Percentiles rank a stretch among this genome's conserved stretches.
phyloP scores from a whole-genome alignment of 2,329 filamentous ascomycete species.

The Fusarium piperis region DNA sequence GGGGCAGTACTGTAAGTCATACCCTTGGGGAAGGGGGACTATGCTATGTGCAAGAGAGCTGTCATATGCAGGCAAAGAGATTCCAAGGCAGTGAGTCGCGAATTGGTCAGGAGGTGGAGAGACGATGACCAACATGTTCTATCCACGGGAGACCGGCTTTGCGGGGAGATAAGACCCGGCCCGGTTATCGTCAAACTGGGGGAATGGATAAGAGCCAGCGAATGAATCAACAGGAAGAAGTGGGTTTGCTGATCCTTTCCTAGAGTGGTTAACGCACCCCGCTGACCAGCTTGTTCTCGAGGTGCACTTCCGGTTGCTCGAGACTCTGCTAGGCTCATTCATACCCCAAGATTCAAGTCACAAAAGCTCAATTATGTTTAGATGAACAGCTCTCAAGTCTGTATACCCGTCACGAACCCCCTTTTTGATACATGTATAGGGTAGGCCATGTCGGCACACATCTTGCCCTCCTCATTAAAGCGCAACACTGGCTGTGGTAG shows the following conservation, averaged over 20 bases:
- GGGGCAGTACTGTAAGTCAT: not conserved
- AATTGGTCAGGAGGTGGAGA: not conserved
- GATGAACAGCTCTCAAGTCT: too few relatives aligned
- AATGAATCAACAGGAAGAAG: not conserved
- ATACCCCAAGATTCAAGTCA: too few relatives aligned
- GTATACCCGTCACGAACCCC: too few relatives aligned
- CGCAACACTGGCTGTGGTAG: not conserved
- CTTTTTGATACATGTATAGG: not conserved
- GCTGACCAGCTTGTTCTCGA: not conserved
- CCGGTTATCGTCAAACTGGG: not conserved
- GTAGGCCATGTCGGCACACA: not conserved
- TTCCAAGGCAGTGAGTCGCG: not conserved
- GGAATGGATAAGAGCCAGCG: not conserved
- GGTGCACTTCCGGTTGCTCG: not conserved
- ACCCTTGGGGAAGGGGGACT: not conserved
- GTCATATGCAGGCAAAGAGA: not conserved
- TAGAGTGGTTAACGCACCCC: not conserved
- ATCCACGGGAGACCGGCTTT: not conserved
- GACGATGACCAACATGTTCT: not conserved
- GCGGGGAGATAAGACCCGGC: constrained; percentile 1
- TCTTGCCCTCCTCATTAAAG: not conserved
- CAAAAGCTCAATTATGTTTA: too few relatives aligned
- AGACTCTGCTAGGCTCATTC: too few relatives aligned
- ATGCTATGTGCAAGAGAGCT: not conserved
- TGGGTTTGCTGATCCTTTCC: not conserved